Base-by-base conservation (phyloP, 116 monocot genomes). In the Posidonia oceanica region DNA sequence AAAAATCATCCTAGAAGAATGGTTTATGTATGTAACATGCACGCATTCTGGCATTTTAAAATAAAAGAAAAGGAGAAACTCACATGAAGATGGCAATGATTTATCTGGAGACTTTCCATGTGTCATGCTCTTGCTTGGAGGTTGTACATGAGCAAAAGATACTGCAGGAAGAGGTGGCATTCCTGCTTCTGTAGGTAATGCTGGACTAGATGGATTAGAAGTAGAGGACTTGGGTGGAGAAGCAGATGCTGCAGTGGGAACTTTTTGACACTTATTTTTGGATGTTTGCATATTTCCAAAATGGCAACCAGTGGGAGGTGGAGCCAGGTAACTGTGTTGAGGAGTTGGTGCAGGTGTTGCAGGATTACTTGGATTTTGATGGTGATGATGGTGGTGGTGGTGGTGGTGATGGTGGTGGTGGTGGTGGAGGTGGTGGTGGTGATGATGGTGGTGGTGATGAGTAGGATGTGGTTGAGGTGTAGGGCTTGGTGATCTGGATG, bases 271-370 rank as follows among this genome's bases (percentile, higher is more conserved):
- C 40, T 65, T 74, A 39, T 14, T 57, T 38, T 78, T 76, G 38
- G 80, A 64, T 14, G 73, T 83, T 13, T 37, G 73, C 56, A 76
- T 63, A 63, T 18, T 55, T 52, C 74, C 67, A 78, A 64, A 68
- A 64, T 21, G 71, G 52, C 78, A 75, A 61, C 72, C 68, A 74
- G 66, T 48, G 5, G 82, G 82, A 48, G 78, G 0, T 54, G 78
- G 68, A 73, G 72, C 41, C 36, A 37, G 37, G 41, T 76, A 37
- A 39, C 21, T 63, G 55, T 67, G 63, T 44, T 57, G 67, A 62
- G 88, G 90, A n/a, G 86, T 59, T 75, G 81, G 75, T 71, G 82
- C 79, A 78, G 88, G 86, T 75, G 76, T 78, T 52, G 68, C 3
- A 77, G 80, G 75, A 58, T 58, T 58, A 63, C 73, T 66, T 52